Evolutionary conservation across 768 basidiomycete species (phyloP).

Genomic region (Udeniomyces megalosporus): DNA sequence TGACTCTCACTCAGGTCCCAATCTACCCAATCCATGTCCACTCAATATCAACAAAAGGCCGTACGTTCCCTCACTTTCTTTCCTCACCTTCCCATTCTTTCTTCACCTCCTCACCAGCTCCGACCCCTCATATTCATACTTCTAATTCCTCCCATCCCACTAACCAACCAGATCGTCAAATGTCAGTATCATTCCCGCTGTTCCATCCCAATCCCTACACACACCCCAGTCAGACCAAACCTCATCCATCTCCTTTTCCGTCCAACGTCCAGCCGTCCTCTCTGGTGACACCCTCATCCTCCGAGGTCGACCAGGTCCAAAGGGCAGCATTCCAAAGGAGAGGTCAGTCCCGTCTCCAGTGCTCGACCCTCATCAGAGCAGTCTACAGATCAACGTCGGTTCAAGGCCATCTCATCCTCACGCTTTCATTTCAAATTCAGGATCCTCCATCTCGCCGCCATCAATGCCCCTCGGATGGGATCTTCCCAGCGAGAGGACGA

Average conservation of each 20-base stretch:
- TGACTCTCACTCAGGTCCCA: too few relatives aligned
- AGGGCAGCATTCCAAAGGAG: slow-evolving; percentile 81
- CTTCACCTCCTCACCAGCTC: too few relatives aligned
- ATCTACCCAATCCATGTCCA: too few relatives aligned
- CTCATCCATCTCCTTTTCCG: too few relatives aligned
- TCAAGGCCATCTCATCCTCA: too few relatives aligned
- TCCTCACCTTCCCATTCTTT: too few relatives aligned
- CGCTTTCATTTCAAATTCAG: slow-evolving; percentile 32
- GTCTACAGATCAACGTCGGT: background rate
- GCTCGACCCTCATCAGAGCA: background rate
- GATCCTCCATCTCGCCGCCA: slow-evolving; percentile 74
- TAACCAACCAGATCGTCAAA: too few relatives aligned
- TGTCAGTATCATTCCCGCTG: background rate
- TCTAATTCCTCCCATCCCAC: too few relatives aligned
- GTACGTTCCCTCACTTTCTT: too few relatives aligned
- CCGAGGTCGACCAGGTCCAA: slow-evolving; percentile 55
- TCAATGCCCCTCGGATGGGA: slow-evolving; percentile 70
- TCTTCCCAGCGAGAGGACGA: slow-evolving; percentile 74
- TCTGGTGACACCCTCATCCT: slow-evolving; percentile 81
- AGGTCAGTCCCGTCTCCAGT: slow-evolving; percentile 36
- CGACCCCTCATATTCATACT: too few relatives aligned
- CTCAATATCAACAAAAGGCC: too few relatives aligned
- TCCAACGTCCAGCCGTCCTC: slow-evolving; percentile 48
- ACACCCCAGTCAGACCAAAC: too few relatives aligned
- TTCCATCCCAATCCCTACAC: background rate